These are phyloP conservation scores for Arthroderma sp. DNA, from an alignment of 2,329 filamentous ascomycete species.

Conservation along the genomic window DNA sequence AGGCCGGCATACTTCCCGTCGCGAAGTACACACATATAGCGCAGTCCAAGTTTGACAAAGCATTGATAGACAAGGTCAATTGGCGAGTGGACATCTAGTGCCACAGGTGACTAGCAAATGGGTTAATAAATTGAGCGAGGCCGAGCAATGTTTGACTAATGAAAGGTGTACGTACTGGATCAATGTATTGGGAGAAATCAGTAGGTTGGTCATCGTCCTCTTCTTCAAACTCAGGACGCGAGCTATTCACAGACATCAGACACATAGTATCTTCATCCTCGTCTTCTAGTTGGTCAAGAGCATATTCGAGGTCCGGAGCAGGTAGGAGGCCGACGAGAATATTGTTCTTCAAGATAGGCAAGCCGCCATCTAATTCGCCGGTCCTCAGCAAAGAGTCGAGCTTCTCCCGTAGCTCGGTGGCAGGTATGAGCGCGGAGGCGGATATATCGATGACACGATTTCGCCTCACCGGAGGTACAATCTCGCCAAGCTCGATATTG, in stretches of 20 bases:
- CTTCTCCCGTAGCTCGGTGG: conserved; percentile 62
- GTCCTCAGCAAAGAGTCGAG: conserved; percentile 68
- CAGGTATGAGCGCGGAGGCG: conserved; percentile 64
- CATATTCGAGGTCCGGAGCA: conserved; percentile 84
- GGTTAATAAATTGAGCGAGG: conserved; percentile 1
- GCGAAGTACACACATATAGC: conserved; percentile 79
- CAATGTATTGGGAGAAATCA: conserved; percentile 83
- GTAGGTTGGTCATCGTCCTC: conserved; percentile 48
- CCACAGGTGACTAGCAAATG: conserved; percentile 54
- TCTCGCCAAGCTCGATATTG: conserved; percentile 75
- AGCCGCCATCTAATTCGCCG: conserved; percentile 81
- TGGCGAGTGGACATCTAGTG: conserved; percentile 75
- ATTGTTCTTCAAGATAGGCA: conserved; percentile 70
- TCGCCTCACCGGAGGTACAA: conserved; percentile 60
- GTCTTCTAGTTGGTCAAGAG: conserved; percentile 68
- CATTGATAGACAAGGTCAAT: conserved; percentile 95
- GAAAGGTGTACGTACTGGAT: conserved; percentile 51
- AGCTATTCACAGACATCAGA: conserved; percentile 60
- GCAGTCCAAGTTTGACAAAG: conserved; percentile 82
- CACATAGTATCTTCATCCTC: conserved; percentile 55
- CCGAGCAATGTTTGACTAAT: background rate
- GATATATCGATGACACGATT: conserved; percentile 83
- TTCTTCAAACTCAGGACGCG: conserved; percentile 46
- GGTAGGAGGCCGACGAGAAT: conserved; percentile 83
- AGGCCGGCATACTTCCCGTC: conserved; percentile 80